phyloP scores from a whole-genome alignment of 1,284 basidiomycete species.

The Apiotrichum mycotoxinovorans region DNA sequence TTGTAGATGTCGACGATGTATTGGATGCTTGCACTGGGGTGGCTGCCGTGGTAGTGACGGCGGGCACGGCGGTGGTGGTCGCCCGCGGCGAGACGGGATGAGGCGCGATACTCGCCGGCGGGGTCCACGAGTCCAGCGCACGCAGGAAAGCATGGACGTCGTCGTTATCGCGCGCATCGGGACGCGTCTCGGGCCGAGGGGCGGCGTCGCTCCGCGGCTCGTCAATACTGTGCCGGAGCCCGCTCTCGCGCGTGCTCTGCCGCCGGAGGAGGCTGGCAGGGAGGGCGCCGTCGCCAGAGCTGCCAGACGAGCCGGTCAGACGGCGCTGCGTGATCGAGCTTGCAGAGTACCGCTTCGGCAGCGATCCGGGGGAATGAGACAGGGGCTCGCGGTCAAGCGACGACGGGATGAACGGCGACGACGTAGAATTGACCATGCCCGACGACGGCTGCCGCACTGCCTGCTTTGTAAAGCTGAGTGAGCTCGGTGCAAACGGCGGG shows the following conservation, averaged over 20 bases:
- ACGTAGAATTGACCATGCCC: conserved; percentile 20
- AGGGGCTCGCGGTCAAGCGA: conserved; percentile 32
- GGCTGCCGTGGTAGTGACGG: conserved; percentile 5
- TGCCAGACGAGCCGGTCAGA: conserved; percentile 18
- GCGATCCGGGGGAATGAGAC: conserved; percentile 1
- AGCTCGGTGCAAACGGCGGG: conserved; percentile 17
- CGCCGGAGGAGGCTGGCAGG: conserved; percentile 15
- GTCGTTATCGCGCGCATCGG: conserved; percentile 30
- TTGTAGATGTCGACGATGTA: conserved; percentile 3
- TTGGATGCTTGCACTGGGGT: conserved; percentile 13
- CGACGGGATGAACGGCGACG: conserved; percentile 37
- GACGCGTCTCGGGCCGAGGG: no score
- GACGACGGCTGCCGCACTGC: conserved; percentile 23
- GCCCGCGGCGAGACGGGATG: neutral
- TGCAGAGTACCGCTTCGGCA: conserved; percentile 41
- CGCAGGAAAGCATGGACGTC: conserved; percentile 49
- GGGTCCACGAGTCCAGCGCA: conserved; percentile 43
- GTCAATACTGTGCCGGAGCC: conserved; percentile 35
- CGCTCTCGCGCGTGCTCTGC: conserved; percentile 34
- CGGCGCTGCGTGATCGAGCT: conserved; percentile 32
- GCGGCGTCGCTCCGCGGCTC: conserved; percentile 13
- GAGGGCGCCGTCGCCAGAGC: conserved; percentile 9
- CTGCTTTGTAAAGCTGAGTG: conserved; percentile 41
- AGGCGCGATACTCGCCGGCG: conserved; percentile 25
- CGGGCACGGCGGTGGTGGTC: neutral